Conservation (phyloP, 768 basidiomycete genomes). For the Naganishia kalamii region DNA sequence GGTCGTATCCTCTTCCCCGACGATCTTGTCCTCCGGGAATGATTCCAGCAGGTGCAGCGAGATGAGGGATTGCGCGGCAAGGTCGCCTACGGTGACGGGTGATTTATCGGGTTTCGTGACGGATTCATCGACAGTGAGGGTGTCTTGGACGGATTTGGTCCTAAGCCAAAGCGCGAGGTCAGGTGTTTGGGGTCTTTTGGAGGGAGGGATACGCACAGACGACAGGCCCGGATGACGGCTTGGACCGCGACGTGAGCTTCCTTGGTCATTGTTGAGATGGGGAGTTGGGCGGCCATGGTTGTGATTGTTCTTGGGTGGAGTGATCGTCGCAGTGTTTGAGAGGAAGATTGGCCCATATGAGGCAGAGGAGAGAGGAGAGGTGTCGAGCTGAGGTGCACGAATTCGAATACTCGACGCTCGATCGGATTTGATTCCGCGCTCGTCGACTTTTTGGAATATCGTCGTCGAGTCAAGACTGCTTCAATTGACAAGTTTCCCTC, state of each 20-base stretch:
- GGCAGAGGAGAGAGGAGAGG: too few species aligned
- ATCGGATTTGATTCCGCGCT: too few species aligned
- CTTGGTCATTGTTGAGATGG: conserved; percentile 50
- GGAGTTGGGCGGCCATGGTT: conserved; percentile 24
- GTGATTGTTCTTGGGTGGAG: background rate
- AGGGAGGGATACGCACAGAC: conserved; percentile 49
- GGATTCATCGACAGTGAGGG: conserved; percentile 75
- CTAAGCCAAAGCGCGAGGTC: conserved; percentile 21
- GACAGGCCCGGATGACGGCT: conserved; percentile 80
- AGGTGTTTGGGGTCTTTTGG: background rate
- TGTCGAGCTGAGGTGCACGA: too few species aligned
- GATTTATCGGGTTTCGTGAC: conserved; percentile 86
- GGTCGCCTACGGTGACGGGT: conserved; percentile 90
- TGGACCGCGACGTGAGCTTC: conserved; percentile 78
- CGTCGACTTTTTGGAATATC: too few species aligned
- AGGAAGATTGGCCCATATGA: background rate
- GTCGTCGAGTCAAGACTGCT: too few species aligned
- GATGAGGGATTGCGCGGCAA: conserved; percentile 86
- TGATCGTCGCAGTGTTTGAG: background rate
- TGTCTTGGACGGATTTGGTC: conserved; percentile 78
- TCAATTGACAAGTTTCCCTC: too few species aligned
- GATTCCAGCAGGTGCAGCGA: conserved; percentile 66
- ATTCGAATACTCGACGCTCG: too few species aligned
- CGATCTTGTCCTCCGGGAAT: conserved; percentile 80
- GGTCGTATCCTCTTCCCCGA: conserved; percentile 89